A percentile compares a stretch with the other conserved stretches of the same genome.
Conservation (phyloP, 306 rosid species). For the Spatholobus suberectus region DNA sequence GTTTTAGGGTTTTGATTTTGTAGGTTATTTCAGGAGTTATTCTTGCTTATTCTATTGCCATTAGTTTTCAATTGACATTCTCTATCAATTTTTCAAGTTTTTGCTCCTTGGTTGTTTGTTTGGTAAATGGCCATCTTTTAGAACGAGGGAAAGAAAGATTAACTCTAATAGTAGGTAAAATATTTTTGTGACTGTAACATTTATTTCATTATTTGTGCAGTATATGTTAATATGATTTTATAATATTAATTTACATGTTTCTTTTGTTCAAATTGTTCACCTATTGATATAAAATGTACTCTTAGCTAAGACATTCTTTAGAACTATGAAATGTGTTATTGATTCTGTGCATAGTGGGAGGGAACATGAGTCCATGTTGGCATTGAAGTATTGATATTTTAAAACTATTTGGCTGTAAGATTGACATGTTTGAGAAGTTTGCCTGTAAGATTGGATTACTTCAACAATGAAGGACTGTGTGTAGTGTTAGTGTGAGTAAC, state of each 20-base stretch:
- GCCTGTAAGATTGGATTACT: too few species aligned
- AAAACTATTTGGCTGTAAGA: too few species aligned
- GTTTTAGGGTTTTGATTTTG: not conserved
- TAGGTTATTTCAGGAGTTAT: too few species aligned
- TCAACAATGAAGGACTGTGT: too few species aligned
- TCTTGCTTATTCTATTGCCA: not conserved
- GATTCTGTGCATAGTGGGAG: not conserved
- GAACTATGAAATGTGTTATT: conserved; percentile 12
- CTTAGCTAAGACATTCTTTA: not conserved
- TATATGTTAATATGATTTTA: not conserved
- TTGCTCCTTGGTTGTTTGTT: not conserved
- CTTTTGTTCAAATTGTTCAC: conserved; percentile 9
- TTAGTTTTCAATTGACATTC: not conserved
- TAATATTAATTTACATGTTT: not conserved
- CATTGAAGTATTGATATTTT: not conserved
- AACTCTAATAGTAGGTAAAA: conserved; percentile 64
- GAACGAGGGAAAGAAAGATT: conserved; percentile 24
- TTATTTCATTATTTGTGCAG: conserved; percentile 12
- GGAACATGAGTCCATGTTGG: not conserved
- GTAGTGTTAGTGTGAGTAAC: too few species aligned
- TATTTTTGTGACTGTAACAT: conserved; percentile 15
- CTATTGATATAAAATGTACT: not conserved
- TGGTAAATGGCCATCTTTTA: conserved; percentile 37
- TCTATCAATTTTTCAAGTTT: not conserved
- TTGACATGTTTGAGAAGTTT: too few species aligned